Conservation (phyloP, 1,139 yeast species). For the Diutina rugosa region DNA sequence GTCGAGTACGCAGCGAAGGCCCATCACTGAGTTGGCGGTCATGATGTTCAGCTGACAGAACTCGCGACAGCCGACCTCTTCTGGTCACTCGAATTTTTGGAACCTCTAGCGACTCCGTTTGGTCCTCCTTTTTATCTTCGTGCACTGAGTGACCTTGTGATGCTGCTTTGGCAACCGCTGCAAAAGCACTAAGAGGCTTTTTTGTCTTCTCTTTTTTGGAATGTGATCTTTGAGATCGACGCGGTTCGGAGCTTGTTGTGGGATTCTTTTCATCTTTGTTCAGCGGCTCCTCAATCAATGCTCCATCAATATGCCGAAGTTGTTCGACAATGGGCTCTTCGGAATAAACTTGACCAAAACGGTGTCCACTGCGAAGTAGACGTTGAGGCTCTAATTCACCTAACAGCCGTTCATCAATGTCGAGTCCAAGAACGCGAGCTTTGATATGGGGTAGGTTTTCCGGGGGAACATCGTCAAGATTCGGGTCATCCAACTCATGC, state of each 20-base stretch:
- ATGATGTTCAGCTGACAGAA: background rate
- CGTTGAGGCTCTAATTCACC: background rate
- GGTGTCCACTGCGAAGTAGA: background rate
- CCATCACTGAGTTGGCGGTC: background rate
- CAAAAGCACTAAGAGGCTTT: background rate
- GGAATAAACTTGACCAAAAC: background rate
- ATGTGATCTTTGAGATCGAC: background rate
- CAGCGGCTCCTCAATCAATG: background rate
- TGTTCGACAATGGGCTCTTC: background rate
- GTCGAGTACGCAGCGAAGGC: background rate
- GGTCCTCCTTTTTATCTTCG: background rate
- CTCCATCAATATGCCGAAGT: background rate
- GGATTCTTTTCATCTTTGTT: background rate
- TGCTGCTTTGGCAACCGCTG: background rate
- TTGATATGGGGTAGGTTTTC: background rate
- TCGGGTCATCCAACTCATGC: constrained; percentile 1
- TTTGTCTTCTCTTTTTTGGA: background rate
- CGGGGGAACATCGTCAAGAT: background rate
- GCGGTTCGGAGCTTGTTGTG: background rate
- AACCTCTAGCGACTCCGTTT: background rate
- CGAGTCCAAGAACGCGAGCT: background rate
- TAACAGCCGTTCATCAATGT: background rate
- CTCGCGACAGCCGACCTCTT: background rate
- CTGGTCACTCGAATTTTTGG: background rate
- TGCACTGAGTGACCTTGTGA: background rate